Percentiles rank a stretch among this genome's conserved stretches.
Conservation (phyloP, 2,329 filamentous ascomycete species). For the Aspergillus versicolor region DNA sequence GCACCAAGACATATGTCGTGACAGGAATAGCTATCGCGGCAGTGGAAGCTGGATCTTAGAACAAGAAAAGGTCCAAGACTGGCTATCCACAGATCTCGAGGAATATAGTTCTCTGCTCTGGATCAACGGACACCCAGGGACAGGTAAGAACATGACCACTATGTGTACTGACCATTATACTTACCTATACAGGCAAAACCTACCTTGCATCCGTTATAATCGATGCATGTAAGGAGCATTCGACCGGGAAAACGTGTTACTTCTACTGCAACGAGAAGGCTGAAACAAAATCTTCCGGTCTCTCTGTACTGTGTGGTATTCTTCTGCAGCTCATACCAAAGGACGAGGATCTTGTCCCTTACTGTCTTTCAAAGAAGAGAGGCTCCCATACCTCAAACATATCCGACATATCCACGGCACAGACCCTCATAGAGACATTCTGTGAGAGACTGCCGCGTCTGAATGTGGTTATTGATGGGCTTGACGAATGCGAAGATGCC, state of each 20-base stretch:
- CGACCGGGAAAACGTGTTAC: background rate
- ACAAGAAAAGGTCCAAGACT: background rate
- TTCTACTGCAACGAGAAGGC: constrained; percentile 8
- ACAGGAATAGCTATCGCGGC: background rate
- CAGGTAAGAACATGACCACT: background rate
- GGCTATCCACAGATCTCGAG: background rate
- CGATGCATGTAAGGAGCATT: background rate
- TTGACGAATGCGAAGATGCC: constrained; percentile 8
- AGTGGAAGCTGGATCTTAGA: constrained; percentile 2
- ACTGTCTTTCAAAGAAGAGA: constrained; percentile 3
- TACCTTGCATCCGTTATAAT: constrained; percentile 1
- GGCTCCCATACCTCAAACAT: background rate
- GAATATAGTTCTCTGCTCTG: background rate
- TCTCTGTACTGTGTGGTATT: constrained; percentile 1
- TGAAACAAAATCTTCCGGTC: background rate
- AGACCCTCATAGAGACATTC: constrained; percentile 5
- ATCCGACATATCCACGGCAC: background rate
- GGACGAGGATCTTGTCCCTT: constrained; percentile 2
- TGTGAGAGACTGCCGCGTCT: constrained; percentile 3
- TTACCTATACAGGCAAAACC: background rate
- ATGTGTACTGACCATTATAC: background rate
- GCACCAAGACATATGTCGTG: background rate
- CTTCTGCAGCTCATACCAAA: constrained; percentile 1
- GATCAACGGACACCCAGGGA: constrained; percentile 1
- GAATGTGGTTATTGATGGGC: constrained; percentile 7